These are phyloP conservation scores for Coniferiporia weirii DNA, from an alignment of 1,284 basidiomycete species.

Conservation along the genomic window DNA sequence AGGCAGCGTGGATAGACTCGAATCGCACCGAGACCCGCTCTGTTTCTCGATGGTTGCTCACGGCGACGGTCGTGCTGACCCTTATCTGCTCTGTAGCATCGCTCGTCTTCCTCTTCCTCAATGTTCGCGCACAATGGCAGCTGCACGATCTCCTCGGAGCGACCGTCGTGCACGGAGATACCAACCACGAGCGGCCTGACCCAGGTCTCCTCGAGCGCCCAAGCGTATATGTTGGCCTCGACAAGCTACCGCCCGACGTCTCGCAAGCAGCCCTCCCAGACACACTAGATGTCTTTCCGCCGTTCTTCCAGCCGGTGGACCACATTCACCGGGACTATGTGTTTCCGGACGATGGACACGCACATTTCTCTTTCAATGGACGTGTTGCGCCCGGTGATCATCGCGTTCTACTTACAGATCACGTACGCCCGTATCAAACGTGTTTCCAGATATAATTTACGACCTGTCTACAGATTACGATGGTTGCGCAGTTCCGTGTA, in stretches of 20 bases:
- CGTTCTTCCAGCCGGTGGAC: constrained; percentile 17
- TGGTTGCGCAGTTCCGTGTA: constrained; percentile 18
- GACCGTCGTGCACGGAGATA: background rate
- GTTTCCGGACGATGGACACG: constrained; percentile 15
- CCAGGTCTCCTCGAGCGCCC: constrained; percentile 11
- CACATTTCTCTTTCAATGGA: constrained; percentile 17
- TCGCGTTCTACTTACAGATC: constrained; percentile 15
- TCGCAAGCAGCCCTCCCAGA: constrained; percentile 12
- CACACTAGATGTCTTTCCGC: constrained; percentile 15
- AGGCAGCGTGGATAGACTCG: background rate
- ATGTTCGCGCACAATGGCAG: constrained; percentile 9
- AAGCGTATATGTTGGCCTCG: constrained; percentile 15
- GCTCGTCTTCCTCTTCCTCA: constrained; percentile 7
- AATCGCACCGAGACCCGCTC: background rate
- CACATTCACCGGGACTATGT: constrained; percentile 11
- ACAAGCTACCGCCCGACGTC: constrained; percentile 15
- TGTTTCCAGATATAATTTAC: background rate
- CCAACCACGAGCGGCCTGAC: constrained; percentile 6
- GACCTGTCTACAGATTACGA: constrained; percentile 11
- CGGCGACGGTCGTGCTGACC: background rate
- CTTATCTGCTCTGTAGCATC: constrained; percentile 7
- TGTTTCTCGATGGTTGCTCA: background rate
- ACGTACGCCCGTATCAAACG: constrained; percentile 3
- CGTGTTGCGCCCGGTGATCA: constrained; percentile 17
- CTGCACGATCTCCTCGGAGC: constrained; percentile 9